phyloP scores from a whole-genome alignment of 345 rosid species.

The Rhizophora mangle region DNA sequence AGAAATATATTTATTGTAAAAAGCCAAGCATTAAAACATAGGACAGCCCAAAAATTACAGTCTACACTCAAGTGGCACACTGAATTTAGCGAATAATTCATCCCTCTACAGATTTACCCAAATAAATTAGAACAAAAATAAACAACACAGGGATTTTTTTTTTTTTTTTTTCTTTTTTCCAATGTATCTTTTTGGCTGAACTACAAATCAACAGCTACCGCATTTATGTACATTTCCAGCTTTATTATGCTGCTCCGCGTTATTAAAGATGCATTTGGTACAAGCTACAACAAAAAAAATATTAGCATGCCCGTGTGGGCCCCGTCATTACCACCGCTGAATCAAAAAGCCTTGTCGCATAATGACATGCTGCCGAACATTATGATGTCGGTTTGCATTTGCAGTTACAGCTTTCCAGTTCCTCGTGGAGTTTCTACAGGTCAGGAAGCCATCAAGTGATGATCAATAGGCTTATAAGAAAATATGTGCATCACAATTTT shows the following conservation, averaged over 20 bases:
- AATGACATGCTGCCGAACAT: neutral
- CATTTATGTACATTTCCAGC: slow-evolving; percentile 33
- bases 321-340: slow-evolving; percentile 18
- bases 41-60: too few species aligned
- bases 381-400: slow-evolving; percentile 57
- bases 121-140: neutral
- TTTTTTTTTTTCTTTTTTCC: neutral
- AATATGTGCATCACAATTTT: neutral
- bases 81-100: too few species aligned
- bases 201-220: neutral
- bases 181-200: neutral
- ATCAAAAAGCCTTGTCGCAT: slow-evolving; percentile 4
- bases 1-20: too few species aligned
- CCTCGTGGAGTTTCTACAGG: slow-evolving; percentile 62
- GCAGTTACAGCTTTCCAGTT: slow-evolving; percentile 66
- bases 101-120: neutral
- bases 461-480: too few species aligned
- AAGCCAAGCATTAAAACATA: too few species aligned
- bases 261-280: slow-evolving; percentile 13
- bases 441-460: neutral
- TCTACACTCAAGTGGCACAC: too few species aligned
- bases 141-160: neutral
- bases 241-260: slow-evolving; percentile 8
- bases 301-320: slow-evolving; percentile 12
- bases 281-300: slow-evolving; percentile 12